Evolutionary conservation across 345 rosid genomes (phyloP).

Genomic region (Rhodamnia argentea): DNA sequence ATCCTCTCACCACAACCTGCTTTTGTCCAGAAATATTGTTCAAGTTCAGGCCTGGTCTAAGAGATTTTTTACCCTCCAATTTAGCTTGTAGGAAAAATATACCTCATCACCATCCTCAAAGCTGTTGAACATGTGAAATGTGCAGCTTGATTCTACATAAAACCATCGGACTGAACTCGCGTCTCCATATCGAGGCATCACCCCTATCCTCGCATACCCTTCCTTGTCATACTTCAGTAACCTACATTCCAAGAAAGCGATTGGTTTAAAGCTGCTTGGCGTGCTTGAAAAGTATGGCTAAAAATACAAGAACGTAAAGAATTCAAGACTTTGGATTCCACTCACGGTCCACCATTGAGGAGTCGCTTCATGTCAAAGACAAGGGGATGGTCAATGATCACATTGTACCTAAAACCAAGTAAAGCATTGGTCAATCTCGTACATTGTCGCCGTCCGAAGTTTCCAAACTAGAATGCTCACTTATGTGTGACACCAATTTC

Average conservation of each 20-base stretch:
- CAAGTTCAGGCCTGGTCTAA: background rate
- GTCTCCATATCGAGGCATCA: conserved; percentile 43
- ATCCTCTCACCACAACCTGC: conserved; percentile 32
- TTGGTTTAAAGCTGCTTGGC: background rate
- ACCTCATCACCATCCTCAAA: conserved; percentile 39
- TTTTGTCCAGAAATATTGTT: background rate
- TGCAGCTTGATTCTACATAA: conserved; percentile 17
- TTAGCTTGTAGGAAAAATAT: background rate
- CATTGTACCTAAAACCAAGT: conserved; percentile 25
- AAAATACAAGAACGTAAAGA: background rate
- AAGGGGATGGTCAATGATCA: conserved; percentile 33
- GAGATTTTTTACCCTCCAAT: background rate
- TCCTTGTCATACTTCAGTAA: conserved; percentile 18
- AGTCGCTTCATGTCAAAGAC: conserved; percentile 25
- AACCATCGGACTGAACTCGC: conserved; percentile 32
- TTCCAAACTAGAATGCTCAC: background rate
- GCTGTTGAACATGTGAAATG: conserved; percentile 32
- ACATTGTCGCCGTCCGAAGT: background rate
- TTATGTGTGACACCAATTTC: conserved; percentile 26
- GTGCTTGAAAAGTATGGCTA: background rate
- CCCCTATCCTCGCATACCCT: conserved; percentile 31
- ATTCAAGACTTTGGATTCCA: background rate
- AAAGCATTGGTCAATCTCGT: background rate
- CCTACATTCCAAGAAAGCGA: conserved; percentile 1
- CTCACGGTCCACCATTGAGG: conserved; percentile 50